These are phyloP conservation scores for Colletotrichum lupini DNA, from an alignment of 2,329 filamentous ascomycete genomes.

Conservation along the genomic window DNA sequence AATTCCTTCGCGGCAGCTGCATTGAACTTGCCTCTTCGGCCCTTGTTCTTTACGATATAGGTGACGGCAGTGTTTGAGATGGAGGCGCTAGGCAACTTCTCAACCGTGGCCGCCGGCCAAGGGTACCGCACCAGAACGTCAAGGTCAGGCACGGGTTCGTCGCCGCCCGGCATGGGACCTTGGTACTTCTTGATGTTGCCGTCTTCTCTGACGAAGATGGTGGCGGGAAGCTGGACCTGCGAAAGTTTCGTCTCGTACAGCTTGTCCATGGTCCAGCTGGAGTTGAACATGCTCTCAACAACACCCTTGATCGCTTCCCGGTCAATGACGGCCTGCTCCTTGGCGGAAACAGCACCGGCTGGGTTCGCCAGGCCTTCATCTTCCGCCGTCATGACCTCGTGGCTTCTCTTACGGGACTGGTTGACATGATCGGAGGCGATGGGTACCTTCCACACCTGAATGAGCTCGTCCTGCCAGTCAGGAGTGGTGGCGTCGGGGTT, in stretches of 20 bases:
- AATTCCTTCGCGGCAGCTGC: slow-evolving; percentile 70
- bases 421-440: slow-evolving; percentile 51
- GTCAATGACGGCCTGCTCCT: slow-evolving; percentile 40
- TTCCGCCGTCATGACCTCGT: slow-evolving; percentile 34
- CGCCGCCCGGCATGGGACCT: slow-evolving; percentile 71
- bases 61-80: slow-evolving; percentile 78
- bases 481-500: slow-evolving; percentile 64
- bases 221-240: slow-evolving; percentile 74
- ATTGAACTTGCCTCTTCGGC: slow-evolving; percentile 85
- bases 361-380: not conserved
- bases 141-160: slow-evolving; percentile 66
- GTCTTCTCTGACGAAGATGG: slow-evolving; percentile 74
- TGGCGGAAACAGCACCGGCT: slow-evolving; percentile 28
- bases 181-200: slow-evolving; percentile 76
- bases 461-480: slow-evolving; percentile 79
- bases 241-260: slow-evolving; percentile 74
- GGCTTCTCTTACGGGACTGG: slow-evolving; percentile 48
- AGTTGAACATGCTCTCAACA: slow-evolving; percentile 46
- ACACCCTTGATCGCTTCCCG: slow-evolving; percentile 37
- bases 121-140: slow-evolving; percentile 79
- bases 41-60: slow-evolving; percentile 85
- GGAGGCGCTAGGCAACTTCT: slow-evolving; percentile 72
- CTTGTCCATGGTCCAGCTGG: slow-evolving; percentile 74
- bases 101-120: slow-evolving; percentile 78
- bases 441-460: slow-evolving; percentile 88